Evolutionary conservation across 2,329 filamentous ascomycete species (phyloP).

Genomic region (Teratosphaeria epicoccoides): DNA sequence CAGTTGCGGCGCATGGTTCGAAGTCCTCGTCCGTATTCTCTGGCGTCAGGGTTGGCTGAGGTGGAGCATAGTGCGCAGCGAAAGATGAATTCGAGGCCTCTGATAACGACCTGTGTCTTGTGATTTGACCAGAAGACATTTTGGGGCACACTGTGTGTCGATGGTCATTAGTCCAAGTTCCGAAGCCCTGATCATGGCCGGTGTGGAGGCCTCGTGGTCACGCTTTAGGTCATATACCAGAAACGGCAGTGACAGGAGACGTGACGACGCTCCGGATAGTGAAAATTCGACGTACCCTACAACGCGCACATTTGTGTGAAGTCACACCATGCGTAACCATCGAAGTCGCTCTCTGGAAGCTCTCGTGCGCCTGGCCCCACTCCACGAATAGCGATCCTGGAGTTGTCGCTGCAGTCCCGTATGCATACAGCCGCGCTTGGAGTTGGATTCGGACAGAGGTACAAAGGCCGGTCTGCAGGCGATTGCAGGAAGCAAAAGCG

Average conservation of each 20-base stretch:
- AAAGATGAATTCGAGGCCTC: constrained; percentile 21
- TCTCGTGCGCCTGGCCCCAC: constrained; percentile 20
- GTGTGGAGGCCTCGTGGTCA: constrained; percentile 9
- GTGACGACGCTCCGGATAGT: constrained; percentile 18
- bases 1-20: constrained; percentile 82
- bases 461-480: constrained; percentile 16
- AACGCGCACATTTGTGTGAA: constrained; percentile 23
- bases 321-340: constrained; percentile 17
- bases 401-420: constrained; percentile 13
- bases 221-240: constrained; percentile 11
- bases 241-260: constrained; percentile 14
- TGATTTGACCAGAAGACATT: constrained; percentile 35
- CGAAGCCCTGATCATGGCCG: constrained; percentile 14
- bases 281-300: constrained; percentile 21
- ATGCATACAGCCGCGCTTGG: constrained; percentile 35
- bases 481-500: constrained; percentile 13
- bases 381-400: constrained; percentile 13
- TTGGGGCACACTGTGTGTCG: constrained; percentile 14
- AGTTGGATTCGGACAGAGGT: constrained; percentile 9
- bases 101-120: constrained; percentile 33
- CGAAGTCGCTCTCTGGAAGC: constrained; percentile 11
- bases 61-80: constrained; percentile 27
- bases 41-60: constrained; percentile 35
- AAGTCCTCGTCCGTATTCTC: constrained; percentile 47
- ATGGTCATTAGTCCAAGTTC: constrained; percentile 15